Base-by-base conservation (phyloP, 73 alveolate genomes). In the Tetrahymena elliotti region DNA sequence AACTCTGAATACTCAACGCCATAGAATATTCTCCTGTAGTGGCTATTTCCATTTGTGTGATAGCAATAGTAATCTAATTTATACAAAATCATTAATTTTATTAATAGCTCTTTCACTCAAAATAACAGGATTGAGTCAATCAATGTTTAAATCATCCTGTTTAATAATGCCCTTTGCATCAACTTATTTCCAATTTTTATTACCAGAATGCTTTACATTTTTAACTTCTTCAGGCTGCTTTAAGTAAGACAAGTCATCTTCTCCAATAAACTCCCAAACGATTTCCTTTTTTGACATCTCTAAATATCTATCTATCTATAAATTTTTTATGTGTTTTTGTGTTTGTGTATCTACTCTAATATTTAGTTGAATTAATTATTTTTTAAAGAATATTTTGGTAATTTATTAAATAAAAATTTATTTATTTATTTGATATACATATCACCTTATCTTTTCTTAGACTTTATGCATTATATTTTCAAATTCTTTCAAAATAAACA, bases 21-120 rank as follows among this genome's bases (percentile, higher is more conserved):
- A 35, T 47, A 94, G 38, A 94, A 94, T 88, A 94, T 88, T 88
- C 93, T 94, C 18, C 96, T 39, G 34, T 84, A 94, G 83, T 94
- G 96, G 33, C 24, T 38, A 24, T 39, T 94, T 27, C 96, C 96
- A 27, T 94, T 95, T 31, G 93, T 94, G 93, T 94, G 96, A 34
- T 94, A 84, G 40, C 93, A 24, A 68, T 94, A 94, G 34, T 33
- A 88, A 22, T 41, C 96, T 94, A 94, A n/a, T n/a, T 34, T 2
- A 18, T 36, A 35, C 84, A n/a, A 41, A 31, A 2, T 27, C 34
- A 31, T 27, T 27, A 31, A 68, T 6, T 4, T 68, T 68, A 2
- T 4, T 24, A 68, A 68, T 68, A 68, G 38, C 38, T 6, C 34
- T n/a, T 31, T n/a, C 88, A 68, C 36, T 68, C 88, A 24, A 24